Conservation (phyloP, 257 asterid species). For the Nicotiana obtusifolia region DNA sequence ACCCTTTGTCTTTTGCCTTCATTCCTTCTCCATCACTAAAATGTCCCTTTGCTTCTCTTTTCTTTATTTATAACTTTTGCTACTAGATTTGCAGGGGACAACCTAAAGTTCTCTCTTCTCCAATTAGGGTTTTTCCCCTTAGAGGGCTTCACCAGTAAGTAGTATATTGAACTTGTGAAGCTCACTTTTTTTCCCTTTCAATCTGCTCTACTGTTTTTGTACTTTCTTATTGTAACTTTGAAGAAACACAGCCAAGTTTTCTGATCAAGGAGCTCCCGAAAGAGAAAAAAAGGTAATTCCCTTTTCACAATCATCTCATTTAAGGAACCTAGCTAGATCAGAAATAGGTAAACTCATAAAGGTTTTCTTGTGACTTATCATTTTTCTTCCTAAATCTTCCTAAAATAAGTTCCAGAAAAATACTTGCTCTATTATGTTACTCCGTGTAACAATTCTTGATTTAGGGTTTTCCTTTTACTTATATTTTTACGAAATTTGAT, state of each 20-base stretch:
- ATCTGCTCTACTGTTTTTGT: conserved; percentile 2
- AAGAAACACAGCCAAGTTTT: conserved; percentile 12
- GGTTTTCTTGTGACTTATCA: background rate
- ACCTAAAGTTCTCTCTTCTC: conserved; percentile 14
- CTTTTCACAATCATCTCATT: conserved; percentile 17
- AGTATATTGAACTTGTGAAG: conserved; percentile 3
- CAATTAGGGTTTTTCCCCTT: conserved; percentile 33
- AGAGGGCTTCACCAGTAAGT: background rate
- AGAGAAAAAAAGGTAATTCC: conserved; percentile 17
- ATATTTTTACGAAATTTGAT: background rate
- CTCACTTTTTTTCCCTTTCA: background rate
- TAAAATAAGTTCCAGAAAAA: conserved; percentile 6
- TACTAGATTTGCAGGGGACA: conserved; percentile 26
- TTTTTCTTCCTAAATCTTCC: background rate
- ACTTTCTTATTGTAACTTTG: conserved; percentile 9
- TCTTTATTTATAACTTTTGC: conserved; percentile 7
- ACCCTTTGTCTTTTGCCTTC: conserved; percentile 64
- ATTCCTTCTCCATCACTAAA: conserved; percentile 50
- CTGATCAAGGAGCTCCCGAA: conserved; percentile 9
- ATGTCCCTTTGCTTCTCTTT: conserved; percentile 30
- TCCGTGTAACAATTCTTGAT: conserved; percentile 8
- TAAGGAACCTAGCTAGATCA: conserved; percentile 16
- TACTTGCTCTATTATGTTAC: background rate
- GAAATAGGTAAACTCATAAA: background rate
- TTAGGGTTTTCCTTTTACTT: background rate